Evolutionary conservation across 495 filamentous ascomycete species (phyloP), one percentile per base, ranked within the genome.

Genomic region (Podospora appendiculata): DNA sequence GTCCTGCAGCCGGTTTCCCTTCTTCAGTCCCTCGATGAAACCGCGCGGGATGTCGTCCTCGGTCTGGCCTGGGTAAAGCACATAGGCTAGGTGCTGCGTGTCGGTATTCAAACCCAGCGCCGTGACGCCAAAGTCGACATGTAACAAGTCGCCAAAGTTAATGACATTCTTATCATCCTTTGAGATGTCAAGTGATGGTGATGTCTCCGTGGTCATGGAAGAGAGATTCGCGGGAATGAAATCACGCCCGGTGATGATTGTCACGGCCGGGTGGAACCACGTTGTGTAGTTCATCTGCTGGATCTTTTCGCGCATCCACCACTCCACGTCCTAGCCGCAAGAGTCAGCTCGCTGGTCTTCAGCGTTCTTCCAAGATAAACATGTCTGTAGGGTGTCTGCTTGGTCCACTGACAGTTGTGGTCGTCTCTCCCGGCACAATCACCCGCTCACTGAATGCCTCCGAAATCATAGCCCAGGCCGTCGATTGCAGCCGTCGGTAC

Each of bases 61-160:
- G 6, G 70, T 68, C 52, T 75, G 61, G 32, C 67, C 70, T 0
- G 70, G 73, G 17, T 58, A 53, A 4, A 77, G 64, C 5, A 77
- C 71, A 49, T 77, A 77, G 13, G 62, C 72, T 3, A 77, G 55
- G 39, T 77, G 73, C 56, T 77, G 73, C 8, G 73, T 77, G 52
- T 75, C 72, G 6, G 73, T 77, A 50, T 75, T 77, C 52, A 77
- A 48, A 5, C 72, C 72, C 16, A 77, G 58, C 1, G 73, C 72
- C 0, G 71, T 69, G 16, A 75, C 61, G 40, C 73, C 73, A 42
- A 77, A 77, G 50, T 77, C 73, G 17, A 71, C 69, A 49, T 77
- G 73, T 9, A 77, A 66, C 14, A 70, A 19, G 45, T 77, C 71
- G 25, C 71, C 70, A 48, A 66, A 66, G 18, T 66, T 11, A 48